Evolutionary conservation across 192 early-diverging fungal species (phyloP).

Genomic region (Physocladia obscura): DNA sequence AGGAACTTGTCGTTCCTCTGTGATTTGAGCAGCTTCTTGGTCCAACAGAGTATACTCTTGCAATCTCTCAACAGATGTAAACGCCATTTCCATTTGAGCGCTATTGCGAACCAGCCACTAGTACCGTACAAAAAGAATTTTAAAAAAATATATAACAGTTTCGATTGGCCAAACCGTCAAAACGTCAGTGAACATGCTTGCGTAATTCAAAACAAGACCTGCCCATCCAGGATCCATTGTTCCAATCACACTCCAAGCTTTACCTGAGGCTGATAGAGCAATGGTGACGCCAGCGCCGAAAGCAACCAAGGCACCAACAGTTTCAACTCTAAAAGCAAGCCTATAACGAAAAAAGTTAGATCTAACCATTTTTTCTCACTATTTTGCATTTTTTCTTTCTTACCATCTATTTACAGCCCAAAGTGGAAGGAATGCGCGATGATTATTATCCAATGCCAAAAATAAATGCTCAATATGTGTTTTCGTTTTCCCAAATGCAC

Average conservation of each 20-base stretch:
- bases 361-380: not conserved
- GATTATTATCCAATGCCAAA: conserved; percentile 64
- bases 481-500: conserved; percentile 34
- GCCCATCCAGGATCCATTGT: conserved; percentile 79
- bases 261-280: conserved; percentile 11
- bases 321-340: conserved; percentile 64
- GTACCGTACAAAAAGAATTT: not conserved
- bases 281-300: conserved; percentile 63
- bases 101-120: conserved; percentile 32
- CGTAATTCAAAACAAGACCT: conserved; percentile 81
- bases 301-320: conserved; percentile 73
- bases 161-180: conserved; percentile 16
- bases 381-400: too few species aligned
- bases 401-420: conserved; percentile 77
- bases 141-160: conserved; percentile 3
- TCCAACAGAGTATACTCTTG: conserved; percentile 75
- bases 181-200: conserved; percentile 79
- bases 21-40: conserved; percentile 65
- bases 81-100: conserved; percentile 66
- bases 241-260: not conserved
- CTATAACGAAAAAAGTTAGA: not conserved
- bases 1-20: conserved; percentile 12
- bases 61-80: conserved; percentile 80
- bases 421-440: conserved; percentile 83
- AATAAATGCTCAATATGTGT: not conserved